Evolutionary conservation across 768 basidiomycete species (phyloP), one percentile per base, ranked within the genome.

Genomic region (Boletus eberwhitei): DNA sequence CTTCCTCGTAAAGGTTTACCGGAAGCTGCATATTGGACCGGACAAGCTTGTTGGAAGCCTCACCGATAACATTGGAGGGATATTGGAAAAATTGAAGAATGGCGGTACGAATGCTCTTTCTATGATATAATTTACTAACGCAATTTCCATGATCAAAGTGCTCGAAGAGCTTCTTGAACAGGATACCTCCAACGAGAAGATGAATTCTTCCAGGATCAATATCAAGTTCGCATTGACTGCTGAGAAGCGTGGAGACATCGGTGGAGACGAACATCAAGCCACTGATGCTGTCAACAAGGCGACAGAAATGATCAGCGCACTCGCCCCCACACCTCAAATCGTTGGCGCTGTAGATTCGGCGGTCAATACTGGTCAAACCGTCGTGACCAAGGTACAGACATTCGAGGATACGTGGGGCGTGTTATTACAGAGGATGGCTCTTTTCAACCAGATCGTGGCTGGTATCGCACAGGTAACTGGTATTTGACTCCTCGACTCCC

Each of bases 361-460:
- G 2, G 31, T 49, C 3, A 29, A 26, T 13, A 14, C 32, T 19
- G 36, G 44, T 4, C 4, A 45, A 32, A 49, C 42, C 7, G 5
- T 58, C 14, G 29, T 19, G 17, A 35, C 53, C 12, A 40, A 40
- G 39, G 17, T 55, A 19, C 63, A 50, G 43, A 48, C 55, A 11
- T 61, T 64, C 32, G 59, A 65, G 38, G 58, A 50, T 32, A 62
- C 63, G 14, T 64, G 59, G 62, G 38, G 35, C 1, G 34, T 54
- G 17, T n/a, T 64, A 6, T 35, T 64, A 22, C 37, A 55, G 8
- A 62, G 53, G 31, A 39, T 64, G 32, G 49, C 26, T n/a, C 26
- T 49, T 36, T 58, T 64, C 9, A 54, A 65, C n/a, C 34, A 47
- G 39, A 37, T 53, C 24, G 56, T 62, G 2, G 43, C 31, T 19